Evolutionary conservation across 345 rosid genomes (phyloP), one percentile per base, ranked within the genome.

Genomic region (Nasturtium officinale): DNA sequence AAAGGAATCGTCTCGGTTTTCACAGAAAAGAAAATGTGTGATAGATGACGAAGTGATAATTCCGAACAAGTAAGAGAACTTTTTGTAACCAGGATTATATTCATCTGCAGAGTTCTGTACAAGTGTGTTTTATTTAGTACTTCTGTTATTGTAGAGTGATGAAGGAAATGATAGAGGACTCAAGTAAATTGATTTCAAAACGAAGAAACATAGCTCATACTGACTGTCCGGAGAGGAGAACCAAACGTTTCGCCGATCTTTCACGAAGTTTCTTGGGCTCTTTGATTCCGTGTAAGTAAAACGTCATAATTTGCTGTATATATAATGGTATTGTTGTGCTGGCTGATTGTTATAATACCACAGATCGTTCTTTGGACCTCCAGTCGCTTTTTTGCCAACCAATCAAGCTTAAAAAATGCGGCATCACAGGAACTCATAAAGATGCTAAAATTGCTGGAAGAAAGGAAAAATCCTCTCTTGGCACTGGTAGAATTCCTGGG

Each of bases 131-230:
- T 58, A 30, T 58, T 42, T 33, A 15, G 51, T 56, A 5, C 28
- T 52, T 71, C 57, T 55, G 70, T 42, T 35, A 79, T 75, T 72
- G 67, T 85, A 94, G 98, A 50, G 64, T 81, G 32, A 64, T 95
- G 18, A 89, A 58, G 81, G 73, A 76, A 79, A 67, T 61, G 66
- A 59, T 89, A 55, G 81, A 83, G 21, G 86, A 91, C 74, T 38
- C 93, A 18, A 85, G 90, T 77, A 83, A 77, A 38, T 74, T 94
- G 83, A 83, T 91, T 46, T 66, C 66, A 20, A 89, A 85, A 80
- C 79, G 90, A 67, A 79, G 64, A 74, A 85, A 86, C 61, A 72
- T 57, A 65, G 79, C 83, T 60, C 42, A 7, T 38, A 82, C 77
- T 65, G 79, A 80, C 72, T 74, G 54, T 60, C 56, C 72, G 78